Conservation (phyloP, 352 stramenopile species). For the Globisporangium emineosum region DNA sequence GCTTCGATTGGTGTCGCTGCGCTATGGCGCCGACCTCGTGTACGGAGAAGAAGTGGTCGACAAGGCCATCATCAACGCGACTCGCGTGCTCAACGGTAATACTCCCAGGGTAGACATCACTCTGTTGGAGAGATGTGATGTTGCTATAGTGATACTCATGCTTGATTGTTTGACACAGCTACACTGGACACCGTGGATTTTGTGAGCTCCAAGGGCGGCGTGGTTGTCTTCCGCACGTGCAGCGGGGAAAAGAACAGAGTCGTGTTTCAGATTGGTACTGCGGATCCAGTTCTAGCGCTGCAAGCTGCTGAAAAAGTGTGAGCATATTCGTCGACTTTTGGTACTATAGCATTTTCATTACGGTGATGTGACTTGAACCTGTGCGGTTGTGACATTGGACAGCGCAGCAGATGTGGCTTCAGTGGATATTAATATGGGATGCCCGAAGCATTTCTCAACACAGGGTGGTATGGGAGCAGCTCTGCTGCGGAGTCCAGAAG, state of each 20-base stretch:
- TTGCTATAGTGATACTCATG: background rate
- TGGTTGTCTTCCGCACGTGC: constrained; percentile 87
- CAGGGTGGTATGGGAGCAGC: constrained; percentile 91
- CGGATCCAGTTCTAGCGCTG: constrained; percentile 67
- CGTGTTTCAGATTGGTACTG: constrained; percentile 90
- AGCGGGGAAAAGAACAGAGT: constrained; percentile 74
- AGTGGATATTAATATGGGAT: constrained; percentile 95
- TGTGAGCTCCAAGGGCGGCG: constrained; percentile 76
- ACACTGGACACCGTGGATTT: constrained; percentile 89
- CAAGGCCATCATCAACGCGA: constrained; percentile 84
- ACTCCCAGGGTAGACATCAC: background rate
- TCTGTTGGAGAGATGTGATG: no score
- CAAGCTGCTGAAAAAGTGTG: constrained; percentile 77
- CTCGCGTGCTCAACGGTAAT: constrained; percentile 76
- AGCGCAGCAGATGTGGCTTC: constrained; percentile 84
- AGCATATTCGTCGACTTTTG: constrained; percentile 15
- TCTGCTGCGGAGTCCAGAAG: constrained; percentile 86
- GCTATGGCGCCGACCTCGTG: constrained; percentile 90
- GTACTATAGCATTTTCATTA: background rate
- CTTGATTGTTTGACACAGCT: constrained; percentile 22
- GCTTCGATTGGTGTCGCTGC: constrained; percentile 87
- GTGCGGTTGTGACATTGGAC: background rate
- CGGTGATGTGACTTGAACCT: background rate
- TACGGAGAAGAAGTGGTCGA: constrained; percentile 96
- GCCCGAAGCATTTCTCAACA: constrained; percentile 92